Evolutionary conservation across 2,329 filamentous ascomycete genomes (phyloP), one percentile per base, ranked within the genome.

Genomic region (Beauveria sp.): DNA sequence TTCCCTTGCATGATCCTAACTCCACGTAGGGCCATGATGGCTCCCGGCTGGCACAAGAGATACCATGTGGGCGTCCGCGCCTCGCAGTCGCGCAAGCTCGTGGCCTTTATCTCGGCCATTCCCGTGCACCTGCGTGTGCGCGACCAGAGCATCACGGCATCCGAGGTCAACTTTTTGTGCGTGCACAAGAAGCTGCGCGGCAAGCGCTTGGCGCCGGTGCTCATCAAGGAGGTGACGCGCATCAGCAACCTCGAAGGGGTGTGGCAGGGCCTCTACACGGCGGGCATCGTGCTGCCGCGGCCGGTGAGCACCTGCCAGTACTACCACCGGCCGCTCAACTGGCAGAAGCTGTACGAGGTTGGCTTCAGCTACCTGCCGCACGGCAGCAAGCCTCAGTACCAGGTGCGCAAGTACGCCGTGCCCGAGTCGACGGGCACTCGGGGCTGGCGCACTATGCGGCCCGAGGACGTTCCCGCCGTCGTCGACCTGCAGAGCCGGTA

Each of bases 141-240:
- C 65, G 80, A 88, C 63, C 89, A 89, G 63, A 77, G 84, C 62
- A 77, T 99, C 64, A 84, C 87, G 65, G 88, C 90, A 67, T 92
- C 90, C 54, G 95, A 99, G 75, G 95, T 99, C 77, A 99, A 99
- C 80, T 99, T 98, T 77, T 87, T 99, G 67, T 96, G 93, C 71
- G 88, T 99, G 61, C 95, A 99, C 82, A 98, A 98, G 82, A 98
- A 98, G 77, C 86, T 99, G 38, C 90, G 95, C 56, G 87, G 90
- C 62, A 97, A 98, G 80, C 88, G 95, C 60, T 85, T 99, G 49
- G 88, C 95, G 0, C 95, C 95, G 0, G 89, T 98, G 2, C 85
- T 99, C 59, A 99, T 99, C 80, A 97, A 97, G 76, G 95, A 99
- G 74, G 91, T 99, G 69, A 99, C 95, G 5, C 88, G 95, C 53